phyloP scores from a whole-genome alignment of 345 rosid species.

The Arabidopsis arenosa region DNA sequence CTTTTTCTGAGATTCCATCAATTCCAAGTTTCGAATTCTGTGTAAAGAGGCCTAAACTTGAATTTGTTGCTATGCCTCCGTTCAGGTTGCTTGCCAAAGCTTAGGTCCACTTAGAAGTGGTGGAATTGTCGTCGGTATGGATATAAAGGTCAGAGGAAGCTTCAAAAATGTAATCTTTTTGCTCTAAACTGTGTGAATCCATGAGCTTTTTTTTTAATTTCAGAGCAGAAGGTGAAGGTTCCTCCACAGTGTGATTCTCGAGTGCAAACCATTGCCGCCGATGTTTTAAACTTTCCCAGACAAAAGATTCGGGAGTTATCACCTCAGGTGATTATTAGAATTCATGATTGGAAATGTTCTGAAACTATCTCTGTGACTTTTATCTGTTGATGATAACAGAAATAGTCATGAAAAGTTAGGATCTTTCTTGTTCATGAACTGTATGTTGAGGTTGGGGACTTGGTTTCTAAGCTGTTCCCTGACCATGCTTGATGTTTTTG shows the following conservation, averaged over 20 bases:
- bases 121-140: conserved; percentile 85
- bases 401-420: conserved; percentile 16
- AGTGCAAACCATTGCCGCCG: conserved; percentile 79
- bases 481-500: background rate
- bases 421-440: conserved; percentile 8
- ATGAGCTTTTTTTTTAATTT: conserved; percentile 20
- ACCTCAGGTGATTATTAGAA: conserved; percentile 58
- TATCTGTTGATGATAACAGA: conserved; percentile 6
- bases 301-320: conserved; percentile 69
- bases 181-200: conserved; percentile 39
- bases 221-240: conserved; percentile 96
- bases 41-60: background rate
- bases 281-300: conserved; percentile 69
- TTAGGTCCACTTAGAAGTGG: conserved; percentile 83
- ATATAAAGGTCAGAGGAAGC: conserved; percentile 69
- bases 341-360: conserved; percentile 6
- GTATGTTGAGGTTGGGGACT: background rate
- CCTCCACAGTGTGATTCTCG: conserved; percentile 85
- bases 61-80: conserved; percentile 7
- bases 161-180: background rate
- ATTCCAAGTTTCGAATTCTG: conserved; percentile 1
- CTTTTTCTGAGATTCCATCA: background rate
- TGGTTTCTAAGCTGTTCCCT: background rate
- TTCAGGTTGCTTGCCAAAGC: conserved; percentile 93
- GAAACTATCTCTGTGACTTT: background rate